Percentiles rank a stretch among this genome's conserved stretches.
Conservation (phyloP, 768 basidiomycete genomes). For the Dendrothele bispora region DNA sequence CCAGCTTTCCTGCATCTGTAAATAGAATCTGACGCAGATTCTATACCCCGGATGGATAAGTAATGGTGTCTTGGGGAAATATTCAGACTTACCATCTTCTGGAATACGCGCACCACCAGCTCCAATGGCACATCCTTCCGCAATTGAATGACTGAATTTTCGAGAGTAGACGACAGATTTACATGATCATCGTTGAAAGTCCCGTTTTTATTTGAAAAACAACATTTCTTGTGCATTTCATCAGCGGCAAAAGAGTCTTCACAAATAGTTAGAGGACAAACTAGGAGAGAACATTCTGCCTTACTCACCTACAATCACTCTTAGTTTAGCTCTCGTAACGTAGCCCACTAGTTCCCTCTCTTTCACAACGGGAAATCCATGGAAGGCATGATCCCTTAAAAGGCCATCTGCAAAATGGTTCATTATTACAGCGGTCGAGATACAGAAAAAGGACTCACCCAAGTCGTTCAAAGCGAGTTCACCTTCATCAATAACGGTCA, state of each 20-base stretch:
- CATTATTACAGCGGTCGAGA: background rate
- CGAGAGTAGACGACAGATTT: conserved; percentile 35
- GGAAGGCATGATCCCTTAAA: conserved; percentile 44
- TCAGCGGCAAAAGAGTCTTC: conserved; percentile 30
- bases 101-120: conserved; percentile 72
- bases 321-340: conserved; percentile 56
- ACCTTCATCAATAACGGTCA: conserved; percentile 55
- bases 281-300: conserved; percentile 1
- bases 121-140: conserved; percentile 71
- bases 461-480: conserved; percentile 48
- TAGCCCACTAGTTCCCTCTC: conserved; percentile 57
- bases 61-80: background rate
- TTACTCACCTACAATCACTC: conserved; percentile 34
- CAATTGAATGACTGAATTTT: conserved; percentile 57
- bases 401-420: conserved; percentile 32
- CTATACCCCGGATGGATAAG: conserved; percentile 28
- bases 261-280: background rate
- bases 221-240: conserved; percentile 37
- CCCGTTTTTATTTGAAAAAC: conserved; percentile 34
- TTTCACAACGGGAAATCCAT: conserved; percentile 67
- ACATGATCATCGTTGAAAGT: conserved; percentile 32
- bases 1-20: conserved; percentile 56
- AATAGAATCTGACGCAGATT: conserved; percentile 71
- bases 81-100: conserved; percentile 52
- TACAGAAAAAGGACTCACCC: conserved; percentile 24